Conservation (phyloP, 2,329 filamentous ascomycete genomes). For the Aspergillus niger region DNA sequence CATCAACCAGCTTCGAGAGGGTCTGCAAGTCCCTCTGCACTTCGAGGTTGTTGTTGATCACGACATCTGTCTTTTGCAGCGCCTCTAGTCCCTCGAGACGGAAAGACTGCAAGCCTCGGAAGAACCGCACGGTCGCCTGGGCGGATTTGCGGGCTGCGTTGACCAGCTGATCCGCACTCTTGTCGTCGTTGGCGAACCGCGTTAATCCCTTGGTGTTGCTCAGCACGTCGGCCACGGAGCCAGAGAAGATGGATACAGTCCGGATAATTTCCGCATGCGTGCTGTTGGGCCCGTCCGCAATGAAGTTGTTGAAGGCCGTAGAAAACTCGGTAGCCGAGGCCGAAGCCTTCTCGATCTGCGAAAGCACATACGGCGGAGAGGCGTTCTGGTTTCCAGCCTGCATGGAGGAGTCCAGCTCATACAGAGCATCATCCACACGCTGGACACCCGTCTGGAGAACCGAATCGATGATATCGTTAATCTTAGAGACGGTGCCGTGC, state of each 20-base stretch:
- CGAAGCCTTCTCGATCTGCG: conserved; percentile 95
- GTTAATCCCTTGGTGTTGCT: conserved; percentile 96
- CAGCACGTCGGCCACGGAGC: conserved; percentile 88
- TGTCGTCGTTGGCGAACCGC: conserved; percentile 90
- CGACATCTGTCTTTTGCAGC: conserved; percentile 91
- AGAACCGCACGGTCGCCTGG: conserved; percentile 86
- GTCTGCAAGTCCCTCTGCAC: conserved; percentile 92
- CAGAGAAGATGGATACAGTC: conserved; percentile 85
- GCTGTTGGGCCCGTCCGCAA: conserved; percentile 91
- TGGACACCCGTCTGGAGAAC: conserved; percentile 91
- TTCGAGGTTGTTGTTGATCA: conserved; percentile 96
- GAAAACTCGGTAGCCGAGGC: conserved; percentile 95
- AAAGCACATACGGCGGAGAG: conserved; percentile 89
- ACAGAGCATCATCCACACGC: conserved; percentile 92
- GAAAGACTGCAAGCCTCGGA: conserved; percentile 91
- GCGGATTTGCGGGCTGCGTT: conserved; percentile 82
- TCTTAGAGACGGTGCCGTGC: conserved; percentile 82
- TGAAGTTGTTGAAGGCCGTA: conserved; percentile 97
- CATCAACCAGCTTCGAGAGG: conserved; percentile 88
- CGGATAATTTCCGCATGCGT: conserved; percentile 89
- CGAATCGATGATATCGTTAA: conserved; percentile 96
- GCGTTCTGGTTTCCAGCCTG: conserved; percentile 98
- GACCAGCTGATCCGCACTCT: conserved; percentile 84
- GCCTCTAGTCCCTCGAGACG: conserved; percentile 87
- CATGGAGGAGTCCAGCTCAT: conserved; percentile 97